Evolutionary conservation across 441 rosid genomes (phyloP), one percentile per base, ranked within the genome.

Genomic region (Gossypium trilobum): DNA sequence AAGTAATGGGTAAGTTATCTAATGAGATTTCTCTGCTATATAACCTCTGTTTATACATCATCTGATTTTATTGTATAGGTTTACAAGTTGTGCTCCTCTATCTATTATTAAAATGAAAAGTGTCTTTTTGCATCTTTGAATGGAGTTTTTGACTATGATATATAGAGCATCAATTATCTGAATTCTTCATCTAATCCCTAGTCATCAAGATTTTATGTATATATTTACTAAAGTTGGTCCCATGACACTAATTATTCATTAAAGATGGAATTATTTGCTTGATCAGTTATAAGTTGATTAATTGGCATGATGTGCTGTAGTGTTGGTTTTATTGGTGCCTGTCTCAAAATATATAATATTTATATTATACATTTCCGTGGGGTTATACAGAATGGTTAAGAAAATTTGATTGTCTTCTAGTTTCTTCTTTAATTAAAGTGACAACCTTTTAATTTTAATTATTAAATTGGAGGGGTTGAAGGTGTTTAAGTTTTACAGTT

Each of bases 1-100:
- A 95, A 92, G 98, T 89, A 51, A 95, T 95, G 99, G 99, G 99
- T 95, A 80, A 80, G 91, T 80, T 74, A 31, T 74, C 58, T 66
- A 13, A 14, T 29, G 65, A 71, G 14, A 54, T 20, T 62, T 72
- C 31, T 46, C 3, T n/a, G 31, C 39, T 55, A 29, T 68, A 48
- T 39, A 4, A 27, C 46, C 44, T 51, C 27, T 68, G 6, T 67
- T 67, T 48, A 14, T 1, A 11, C 46, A 3, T 68, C 10, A 68
- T 62, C 25, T 25, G 46, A 48, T 60, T 46, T 1, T 48, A 11
- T 22, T 72, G 14, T 59, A 54, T 68, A 22, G 16, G 54, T 20
- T 9, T 20, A 55, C 55, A n/a, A 56, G 22, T 57, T 57, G 33
- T 46, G 22, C 60, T 68, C 31, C 14, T 67, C 57, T 36, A 13